Evolutionary conservation across 2,329 filamentous ascomycete genomes (phyloP).

Genomic region (Domatiomyces globalis): DNA sequence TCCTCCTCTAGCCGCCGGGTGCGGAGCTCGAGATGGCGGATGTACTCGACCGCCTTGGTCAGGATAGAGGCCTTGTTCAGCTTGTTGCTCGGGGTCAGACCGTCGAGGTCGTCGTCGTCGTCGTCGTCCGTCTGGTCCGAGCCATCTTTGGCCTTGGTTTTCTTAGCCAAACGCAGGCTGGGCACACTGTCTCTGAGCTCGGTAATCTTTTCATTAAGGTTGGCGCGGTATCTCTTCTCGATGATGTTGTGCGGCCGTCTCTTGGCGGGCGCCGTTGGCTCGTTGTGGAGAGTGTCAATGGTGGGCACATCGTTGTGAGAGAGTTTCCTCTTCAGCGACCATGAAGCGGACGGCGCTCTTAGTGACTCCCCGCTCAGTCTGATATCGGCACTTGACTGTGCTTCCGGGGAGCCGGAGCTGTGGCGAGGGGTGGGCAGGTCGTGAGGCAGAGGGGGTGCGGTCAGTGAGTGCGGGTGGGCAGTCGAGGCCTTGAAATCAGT

Average conservation of each 20-base stretch:
- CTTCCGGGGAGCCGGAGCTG: constrained; percentile 18
- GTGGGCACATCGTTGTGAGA: constrained; percentile 38
- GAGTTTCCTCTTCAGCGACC: constrained; percentile 53
- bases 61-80: constrained; percentile 95
- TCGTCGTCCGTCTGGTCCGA: constrained; percentile 41
- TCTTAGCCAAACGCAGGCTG: constrained; percentile 70
- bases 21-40: constrained; percentile 80
- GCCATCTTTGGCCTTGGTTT: constrained; percentile 36
- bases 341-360: constrained; percentile 8
- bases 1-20: constrained; percentile 73
- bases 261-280: constrained; percentile 50
- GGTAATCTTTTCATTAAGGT: constrained; percentile 93
- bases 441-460: constrained; percentile 11
- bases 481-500: constrained; percentile 9
- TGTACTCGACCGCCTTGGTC: constrained; percentile 93
- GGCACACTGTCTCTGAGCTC: constrained; percentile 84
- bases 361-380: constrained; percentile 18
- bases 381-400: constrained; percentile 12
- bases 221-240: constrained; percentile 90
- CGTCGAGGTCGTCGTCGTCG: constrained; percentile 67
- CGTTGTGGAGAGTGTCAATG: constrained; percentile 38
- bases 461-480: constrained; percentile 13
- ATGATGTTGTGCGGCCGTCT: constrained; percentile 98
- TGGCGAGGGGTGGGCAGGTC: constrained; percentile 18
- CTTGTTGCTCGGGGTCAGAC: constrained; percentile 77